Base-by-base conservation (phyloP, 1,284 basidiomycete genomes). In the Coniferiporia sulphurascens region DNA sequence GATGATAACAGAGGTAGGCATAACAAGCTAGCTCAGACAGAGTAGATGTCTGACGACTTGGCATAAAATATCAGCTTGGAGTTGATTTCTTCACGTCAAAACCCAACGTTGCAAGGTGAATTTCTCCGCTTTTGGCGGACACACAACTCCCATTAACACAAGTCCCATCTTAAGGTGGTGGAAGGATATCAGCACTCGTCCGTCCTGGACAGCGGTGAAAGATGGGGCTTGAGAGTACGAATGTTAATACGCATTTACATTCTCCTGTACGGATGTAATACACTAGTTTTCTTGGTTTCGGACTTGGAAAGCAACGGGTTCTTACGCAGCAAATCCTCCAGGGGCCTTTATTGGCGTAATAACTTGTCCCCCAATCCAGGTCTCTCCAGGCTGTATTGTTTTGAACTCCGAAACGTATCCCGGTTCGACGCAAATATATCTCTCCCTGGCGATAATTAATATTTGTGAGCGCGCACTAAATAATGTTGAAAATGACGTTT, bases 371-470 rank as follows among this genome's bases (percentile, higher is more conserved):
- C 89, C 91, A 38, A 83, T 73, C 87, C 91, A 94, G 46, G 80
- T 82, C 68, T 83, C 74, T 17, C 86, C 86, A 1, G 86, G 76
- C 45, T 77, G 76, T 21, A 93, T 69, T 56, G 70, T 71, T 13
- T 78, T 79, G 67, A 83, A 91, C 10, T 87, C 86, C 49, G 80
- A 73, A 2, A 93, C 93, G 70, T 81, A 81, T 21, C 93, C 93
- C 8, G 93, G 93, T 73, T 96, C 93, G 54, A 94, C 84, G 65
- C 93, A 95, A 41, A 94, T 79, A 68, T 84, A 95, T 59, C 74
- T 80, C 64, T 91, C 83, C 91, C 88, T 93, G 59, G 32, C 17
- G 61, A 12, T 2, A 17, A 15, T 10, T 21, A 36, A 43, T 60
- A 41, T 62, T 61, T 15, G 55, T 51, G 34, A 52, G 15, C 5